Percentiles rank a stretch among this genome's conserved stretches.
phyloP scores from a whole-genome alignment of 129 eudicot genomes.

The Pulicaria dysenterica region DNA sequence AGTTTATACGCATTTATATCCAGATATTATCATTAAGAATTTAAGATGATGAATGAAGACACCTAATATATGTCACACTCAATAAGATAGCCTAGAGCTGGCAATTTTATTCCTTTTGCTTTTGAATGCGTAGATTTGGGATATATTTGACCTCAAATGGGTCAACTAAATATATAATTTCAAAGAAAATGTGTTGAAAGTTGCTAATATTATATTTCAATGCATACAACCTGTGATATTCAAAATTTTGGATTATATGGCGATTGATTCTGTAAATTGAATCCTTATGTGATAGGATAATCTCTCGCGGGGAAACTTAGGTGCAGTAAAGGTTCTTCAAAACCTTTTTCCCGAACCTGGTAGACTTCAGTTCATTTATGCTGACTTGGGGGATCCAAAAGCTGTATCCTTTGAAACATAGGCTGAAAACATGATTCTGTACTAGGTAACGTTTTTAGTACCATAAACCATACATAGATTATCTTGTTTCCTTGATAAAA shows the following conservation, averaged over 20 bases:
- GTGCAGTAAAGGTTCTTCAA: slow-evolving; percentile 78
- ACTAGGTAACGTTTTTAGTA: not conserved
- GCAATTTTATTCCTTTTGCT: not conserved
- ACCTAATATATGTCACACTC: not conserved
- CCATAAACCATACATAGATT: slow-evolving; percentile 10
- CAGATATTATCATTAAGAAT: not conserved
- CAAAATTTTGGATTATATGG: not conserved
- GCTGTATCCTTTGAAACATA: slow-evolving; percentile 62
- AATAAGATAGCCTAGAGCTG: not conserved
- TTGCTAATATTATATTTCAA: not conserved
- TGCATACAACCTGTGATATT: not conserved
- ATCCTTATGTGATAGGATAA: slow-evolving; percentile 62
- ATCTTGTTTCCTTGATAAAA: slow-evolving; percentile 50
- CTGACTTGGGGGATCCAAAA: slow-evolving; percentile 78
- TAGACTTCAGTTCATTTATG: slow-evolving; percentile 77
- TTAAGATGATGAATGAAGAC: not conserved
- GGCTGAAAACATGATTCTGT: not conserved
- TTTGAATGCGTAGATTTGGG: not conserved
- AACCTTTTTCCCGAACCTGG: slow-evolving; percentile 76
- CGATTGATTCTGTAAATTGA: not conserved
- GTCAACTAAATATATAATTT: not conserved
- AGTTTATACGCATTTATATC: slow-evolving; percentile 6
- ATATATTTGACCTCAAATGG: not conserved
- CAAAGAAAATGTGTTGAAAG: not conserved
- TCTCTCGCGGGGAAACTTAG: slow-evolving; percentile 88